Evolutionary conservation across 31 red algal genomes (phyloP), one percentile per base, ranked within the genome.

Genomic region (Porphyra umbilicalis): DNA sequence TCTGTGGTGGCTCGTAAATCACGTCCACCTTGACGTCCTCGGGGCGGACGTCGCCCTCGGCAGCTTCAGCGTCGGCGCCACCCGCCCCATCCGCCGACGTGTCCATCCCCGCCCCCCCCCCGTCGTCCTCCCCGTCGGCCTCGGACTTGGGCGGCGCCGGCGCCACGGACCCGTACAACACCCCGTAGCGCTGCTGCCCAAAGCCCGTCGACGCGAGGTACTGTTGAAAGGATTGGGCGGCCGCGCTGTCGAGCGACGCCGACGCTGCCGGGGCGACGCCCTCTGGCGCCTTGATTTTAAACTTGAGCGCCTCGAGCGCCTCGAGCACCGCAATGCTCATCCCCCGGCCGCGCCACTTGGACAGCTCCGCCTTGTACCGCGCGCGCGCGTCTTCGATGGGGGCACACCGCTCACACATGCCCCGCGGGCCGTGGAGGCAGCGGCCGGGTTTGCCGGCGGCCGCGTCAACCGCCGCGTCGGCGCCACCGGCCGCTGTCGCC

Each of bases 1-100:
- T 36, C 88, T 99, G 97, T 36, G 94, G 94, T 0, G 97, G 97
- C 84, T 99, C 97, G 80, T 94, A 99, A 75, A 99, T 96, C 9
- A 87, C 91, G 40, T 88, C 79, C 16, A 99, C 90, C 33, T 82
- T 76, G 0, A 85, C 83, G 15, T 80, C 35, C 29, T 39, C 35
- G 30, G 32, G 30, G 34, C 10, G 31, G 6, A 75, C 32, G 0
- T 71, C 57, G 4, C 57, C 57, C 30, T 71, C 14, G 0, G 20
- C 1, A 71, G 57, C 25, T 29, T 4, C 57, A 4, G 57, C 20
- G 57, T 71, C 57, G 25, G 25, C 57, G 57, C 57, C 30, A 29
- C 57, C 14, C 4, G 57, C 38, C 7, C 38, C 57, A 29, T n/a
- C 57, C 20, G 92, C 39, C 13, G 68, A 57, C 81, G 97, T 97